Evolutionary conservation across 352 stramenopile genomes (phyloP).

Genomic region (Phytophthora fragariaefolia): DNA sequence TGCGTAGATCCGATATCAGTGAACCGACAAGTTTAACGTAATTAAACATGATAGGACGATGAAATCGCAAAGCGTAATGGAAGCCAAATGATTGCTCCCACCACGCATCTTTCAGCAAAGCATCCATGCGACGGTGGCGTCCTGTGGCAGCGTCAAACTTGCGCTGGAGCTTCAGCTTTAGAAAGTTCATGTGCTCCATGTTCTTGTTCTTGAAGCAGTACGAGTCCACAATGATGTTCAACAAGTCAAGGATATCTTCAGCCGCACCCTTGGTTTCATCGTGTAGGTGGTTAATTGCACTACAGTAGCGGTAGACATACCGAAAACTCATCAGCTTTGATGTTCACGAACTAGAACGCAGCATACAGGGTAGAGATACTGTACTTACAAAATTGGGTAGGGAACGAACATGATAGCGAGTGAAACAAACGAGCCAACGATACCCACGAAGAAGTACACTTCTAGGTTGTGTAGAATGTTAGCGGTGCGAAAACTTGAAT

Average conservation of each 20-base stretch:
- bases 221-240: conserved; percentile 85
- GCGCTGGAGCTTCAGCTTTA: conserved; percentile 70
- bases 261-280: conserved; percentile 48
- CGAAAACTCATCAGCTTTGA: conserved; percentile 18
- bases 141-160: conserved; percentile 69
- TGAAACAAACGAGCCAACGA: conserved; percentile 68
- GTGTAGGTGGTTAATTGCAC: conserved; percentile 61
- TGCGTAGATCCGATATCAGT: conserved; percentile 68
- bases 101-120: conserved; percentile 74
- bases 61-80: conserved; percentile 65
- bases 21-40: conserved; percentile 72
- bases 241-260: conserved; percentile 69
- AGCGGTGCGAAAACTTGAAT: conserved; percentile 51
- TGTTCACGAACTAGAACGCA: background rate
- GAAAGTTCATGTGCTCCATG: conserved; percentile 80
- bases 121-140: conserved; percentile 63
- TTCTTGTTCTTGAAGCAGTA: conserved; percentile 91
- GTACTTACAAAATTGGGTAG: conserved; percentile 77
- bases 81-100: conserved; percentile 82
- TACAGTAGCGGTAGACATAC: conserved; percentile 12
- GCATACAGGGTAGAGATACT: conserved; percentile 13
- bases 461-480: conserved; percentile 75
- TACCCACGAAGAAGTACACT: conserved; percentile 73
- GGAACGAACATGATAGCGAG: conserved; percentile 74
- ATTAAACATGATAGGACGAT: conserved; percentile 72